Percentiles rank a stretch among this genome's conserved stretches.
Conservation (phyloP, 73 alveolate genomes). For the Paramecium sexaurelia region DNA sequence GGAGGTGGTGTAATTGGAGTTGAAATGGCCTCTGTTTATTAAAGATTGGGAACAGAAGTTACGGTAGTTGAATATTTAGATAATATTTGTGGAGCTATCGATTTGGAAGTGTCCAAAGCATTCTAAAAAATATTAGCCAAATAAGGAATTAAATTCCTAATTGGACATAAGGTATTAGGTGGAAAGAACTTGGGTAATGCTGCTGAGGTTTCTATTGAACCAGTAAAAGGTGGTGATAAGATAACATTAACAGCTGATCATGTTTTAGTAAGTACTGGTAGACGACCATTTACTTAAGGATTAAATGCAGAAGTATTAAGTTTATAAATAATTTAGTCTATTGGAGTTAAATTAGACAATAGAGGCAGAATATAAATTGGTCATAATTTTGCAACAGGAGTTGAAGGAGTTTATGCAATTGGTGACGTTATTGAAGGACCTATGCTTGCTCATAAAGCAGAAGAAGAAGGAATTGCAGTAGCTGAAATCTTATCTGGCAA, state of each 20-base stretch:
- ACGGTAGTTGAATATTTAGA: constrained; percentile 92
- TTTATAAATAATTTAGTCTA: background rate
- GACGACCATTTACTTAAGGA: constrained; percentile 88
- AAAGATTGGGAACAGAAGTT: constrained; percentile 95
- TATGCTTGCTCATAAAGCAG: constrained; percentile 97
- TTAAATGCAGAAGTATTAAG: constrained; percentile 72
- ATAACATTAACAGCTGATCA: constrained; percentile 79
- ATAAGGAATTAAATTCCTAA: constrained; percentile 89
- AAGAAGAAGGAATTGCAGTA: constrained; percentile 94
- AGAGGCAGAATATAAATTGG: constrained; percentile 73
- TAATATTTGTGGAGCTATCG: constrained; percentile 83
- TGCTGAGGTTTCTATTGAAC: constrained; percentile 79
- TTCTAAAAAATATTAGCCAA: constrained; percentile 87
- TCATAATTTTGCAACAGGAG: constrained; percentile 68
- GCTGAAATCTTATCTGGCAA: constrained; percentile 87
- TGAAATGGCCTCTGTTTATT: constrained; percentile 94
- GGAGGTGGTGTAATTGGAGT: constrained; percentile 99
- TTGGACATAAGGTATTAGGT: constrained; percentile 89
- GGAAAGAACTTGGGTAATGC: constrained; percentile 77
- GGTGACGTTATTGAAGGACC: constrained; percentile 94
- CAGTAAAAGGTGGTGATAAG: constrained; percentile 78
- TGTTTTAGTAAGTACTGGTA: constrained; percentile 89
- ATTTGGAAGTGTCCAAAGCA: constrained; percentile 84
- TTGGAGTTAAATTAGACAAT: constrained; percentile 79
- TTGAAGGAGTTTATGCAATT: constrained; percentile 81